Evolutionary conservation across 129 eudicot genomes (phyloP).

Genomic region (Arctium minus): DNA sequence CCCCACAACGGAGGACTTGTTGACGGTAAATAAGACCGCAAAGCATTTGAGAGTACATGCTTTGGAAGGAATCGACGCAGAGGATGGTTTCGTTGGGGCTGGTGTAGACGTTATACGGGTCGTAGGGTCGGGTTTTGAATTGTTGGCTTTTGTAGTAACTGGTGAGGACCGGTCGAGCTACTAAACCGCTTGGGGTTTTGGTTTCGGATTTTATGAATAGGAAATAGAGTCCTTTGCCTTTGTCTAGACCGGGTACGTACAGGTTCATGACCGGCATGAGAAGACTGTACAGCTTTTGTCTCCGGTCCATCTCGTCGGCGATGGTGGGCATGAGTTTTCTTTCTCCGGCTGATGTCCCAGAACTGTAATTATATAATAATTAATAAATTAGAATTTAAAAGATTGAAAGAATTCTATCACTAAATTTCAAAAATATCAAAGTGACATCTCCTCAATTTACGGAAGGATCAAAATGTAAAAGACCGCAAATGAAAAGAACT

Average conservation of each 20-base stretch:
- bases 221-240: constrained; percentile 54
- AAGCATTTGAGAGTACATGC: constrained; percentile 71
- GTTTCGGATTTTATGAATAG: constrained; percentile 45
- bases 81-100: constrained; percentile 64
- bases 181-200: constrained; percentile 59
- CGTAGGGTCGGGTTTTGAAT: constrained; percentile 55
- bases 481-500: too few relatives aligned
- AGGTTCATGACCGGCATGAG: constrained; percentile 86
- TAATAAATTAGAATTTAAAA: not conserved
- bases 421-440: too few relatives aligned
- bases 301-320: constrained; percentile 68
- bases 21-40: constrained; percentile 48
- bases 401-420: too few relatives aligned
- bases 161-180: constrained; percentile 66
- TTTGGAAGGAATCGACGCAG: constrained; percentile 63
- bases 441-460: too few relatives aligned
- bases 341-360: constrained; percentile 95
- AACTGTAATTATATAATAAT: constrained; percentile 38
- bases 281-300: constrained; percentile 68
- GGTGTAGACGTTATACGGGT: constrained; percentile 61
- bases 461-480: too few relatives aligned
- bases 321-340: constrained; percentile 94
- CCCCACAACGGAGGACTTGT: constrained; percentile 58
- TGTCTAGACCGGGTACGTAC: constrained; percentile 57
- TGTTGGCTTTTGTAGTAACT: constrained; percentile 71